Evolutionary conservation across 192 early-diverging fungal genomes (phyloP), one percentile per base, ranked within the genome.

Genomic region (Coemansia sp.): DNA sequence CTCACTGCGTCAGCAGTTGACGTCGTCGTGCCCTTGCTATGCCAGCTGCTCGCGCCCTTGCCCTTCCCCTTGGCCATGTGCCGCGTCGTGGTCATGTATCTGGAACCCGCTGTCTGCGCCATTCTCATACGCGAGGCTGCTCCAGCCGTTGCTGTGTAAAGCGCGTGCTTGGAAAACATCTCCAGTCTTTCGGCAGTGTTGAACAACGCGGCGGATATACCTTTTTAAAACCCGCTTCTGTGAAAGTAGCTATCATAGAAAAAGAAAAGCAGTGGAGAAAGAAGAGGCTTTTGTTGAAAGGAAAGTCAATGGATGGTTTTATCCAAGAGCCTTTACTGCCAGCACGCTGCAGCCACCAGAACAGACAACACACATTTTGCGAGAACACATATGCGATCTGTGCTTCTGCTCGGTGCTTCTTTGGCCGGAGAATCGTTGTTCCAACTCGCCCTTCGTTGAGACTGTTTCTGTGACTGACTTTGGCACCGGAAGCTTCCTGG

Each of bases 1-100:
- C 65, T 71, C 40, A 76, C 80, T 19, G 74, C 74, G 35, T 76
- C 74, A 17, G 75, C 80, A 41, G 74, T 70, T 63, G 74, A 71
- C 23, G 32, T 35, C 50, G 53, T 48, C 9, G 64, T 65, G 72
- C 56, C 33, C 63, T 57, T 36, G 55, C n/a, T 35, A 14, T 35
- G 34, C 33, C 34, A 35, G 55, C 34, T 57, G 55, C 55, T 36
- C n/a, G 14, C 9, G 15, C 32, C 34, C 34, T 57, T 57, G 55
- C 55, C 19, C 9, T 57, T 33, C n/a, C 32, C 55, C 34, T 57
- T 57, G 55, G 32, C 55, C n/a, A 20, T n/a, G 9, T 57, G n/a
- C 55, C 34, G 55, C 55, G 55, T 35, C 15, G 55, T 57, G 32
- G 23, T 13, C 22, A 52, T 22, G 49, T 52, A 25, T 52, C 49